Evolutionary conservation across 805 yeast species (phyloP), one percentile per base, ranked within the genome.

Genomic region (Kodamaea kakaduensis): DNA sequence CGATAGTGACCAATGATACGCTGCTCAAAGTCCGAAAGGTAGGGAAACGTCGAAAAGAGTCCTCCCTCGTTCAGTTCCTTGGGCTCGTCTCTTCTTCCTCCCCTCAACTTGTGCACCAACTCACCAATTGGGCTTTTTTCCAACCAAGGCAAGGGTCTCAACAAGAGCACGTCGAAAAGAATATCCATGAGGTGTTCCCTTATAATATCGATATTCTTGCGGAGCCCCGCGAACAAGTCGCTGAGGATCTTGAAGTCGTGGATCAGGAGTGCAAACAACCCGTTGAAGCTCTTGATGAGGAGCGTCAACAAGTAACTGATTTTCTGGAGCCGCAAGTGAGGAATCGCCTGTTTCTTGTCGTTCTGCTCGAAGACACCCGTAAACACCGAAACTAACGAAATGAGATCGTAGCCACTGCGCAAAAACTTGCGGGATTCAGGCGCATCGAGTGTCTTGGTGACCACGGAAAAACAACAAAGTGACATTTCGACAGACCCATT

Each of bases 231-330:
- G 2, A 89, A 59, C 18, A 89, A 59, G 35, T 77, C 75, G 26
- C 61, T 64, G 15, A 89, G 51, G 7, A 81, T 71, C 37, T 64
- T 61, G 42, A 76, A 80, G 40, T 77, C 60, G 44, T 79, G 65
- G 37, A 73, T 67, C 1, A 83, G 71, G 46, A 81, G 74, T 10
- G 81, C 74, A 41, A 81, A 69, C 8, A 88, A 50, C 0, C 98
- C 99, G 9, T 83, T 69, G 77, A 90, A 81, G 21, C 78, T 70
- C 42, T 85, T 83, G 32, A 90, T 58, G 16, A 85, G 60, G 3
- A 73, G 54, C 0, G 83, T 61, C 2, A 90, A 54, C 6, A 86
- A 64, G 27, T 73, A 68, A 0, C 88, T 75, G 9, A 77, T 64
- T 40, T 70, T 73, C 38, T 81, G 82, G 18, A 87, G 60, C 44